A percentile compares a stretch with the other conserved stretches of the same genome.
These are phyloP conservation scores for Fusarium ramigenum DNA, from an alignment of 2,329 filamentous ascomycete genomes.

Conservation along the genomic window DNA sequence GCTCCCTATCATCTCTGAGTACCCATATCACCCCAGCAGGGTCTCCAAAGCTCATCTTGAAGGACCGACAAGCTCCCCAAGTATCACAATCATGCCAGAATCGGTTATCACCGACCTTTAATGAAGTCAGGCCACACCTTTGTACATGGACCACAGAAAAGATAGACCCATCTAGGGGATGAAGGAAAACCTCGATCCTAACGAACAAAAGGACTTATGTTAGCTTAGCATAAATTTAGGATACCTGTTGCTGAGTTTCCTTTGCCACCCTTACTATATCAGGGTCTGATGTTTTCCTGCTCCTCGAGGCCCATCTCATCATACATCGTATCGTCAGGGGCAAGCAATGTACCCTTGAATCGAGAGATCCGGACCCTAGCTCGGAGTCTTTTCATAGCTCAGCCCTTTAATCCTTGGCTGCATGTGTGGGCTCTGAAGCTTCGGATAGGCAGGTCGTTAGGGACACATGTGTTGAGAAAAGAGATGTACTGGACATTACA, in stretches of 20 bases:
- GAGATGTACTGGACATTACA: conserved; percentile 9
- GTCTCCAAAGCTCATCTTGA: background rate
- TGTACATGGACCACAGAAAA: conserved; percentile 1
- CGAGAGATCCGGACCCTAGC: background rate
- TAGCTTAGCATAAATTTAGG: background rate
- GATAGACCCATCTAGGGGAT: background rate
- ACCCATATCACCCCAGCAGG: too few species aligned
- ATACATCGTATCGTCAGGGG: background rate
- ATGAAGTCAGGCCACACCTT: conserved; percentile 4
- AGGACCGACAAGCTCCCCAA: background rate
- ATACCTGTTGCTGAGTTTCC: background rate
- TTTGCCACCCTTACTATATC: background rate
- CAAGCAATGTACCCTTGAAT: background rate
- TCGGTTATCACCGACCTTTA: background rate
- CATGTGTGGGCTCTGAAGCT: conserved; percentile 1
- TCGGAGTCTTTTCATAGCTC: conserved; percentile 3
- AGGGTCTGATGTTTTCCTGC: background rate
- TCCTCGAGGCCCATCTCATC: background rate
- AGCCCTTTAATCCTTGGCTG: conserved; percentile 21
- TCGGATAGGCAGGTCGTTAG: background rate
- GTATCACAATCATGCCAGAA: conserved; percentile 1
- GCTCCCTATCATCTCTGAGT: too few species aligned
- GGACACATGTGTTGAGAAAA: background rate
- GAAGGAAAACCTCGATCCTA: background rate
- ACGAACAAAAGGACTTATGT: background rate